Conservation (phyloP, 495 filamentous ascomycete genomes). For the Xylaria acuta region DNA sequence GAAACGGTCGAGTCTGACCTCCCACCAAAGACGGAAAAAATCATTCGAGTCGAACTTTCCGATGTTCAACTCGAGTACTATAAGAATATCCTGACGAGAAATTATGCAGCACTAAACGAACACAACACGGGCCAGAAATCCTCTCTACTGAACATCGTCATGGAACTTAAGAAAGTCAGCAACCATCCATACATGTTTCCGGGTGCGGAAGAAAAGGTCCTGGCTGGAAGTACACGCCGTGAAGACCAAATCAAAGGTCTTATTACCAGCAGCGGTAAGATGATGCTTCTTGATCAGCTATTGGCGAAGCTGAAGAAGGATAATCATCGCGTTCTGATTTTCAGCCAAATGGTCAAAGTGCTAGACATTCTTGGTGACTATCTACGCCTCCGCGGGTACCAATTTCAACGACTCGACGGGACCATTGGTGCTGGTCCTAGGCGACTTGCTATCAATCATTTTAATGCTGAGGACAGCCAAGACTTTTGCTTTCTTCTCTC, state of each 20-base stretch:
- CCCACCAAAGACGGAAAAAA: conserved; percentile 96
- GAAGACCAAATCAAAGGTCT: conserved; percentile 89
- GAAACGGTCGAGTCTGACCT: conserved; percentile 95
- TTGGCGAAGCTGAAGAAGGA: conserved; percentile 89
- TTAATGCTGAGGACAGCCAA: conserved; percentile 90
- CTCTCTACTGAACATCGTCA: conserved; percentile 97
- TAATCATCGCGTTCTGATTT: conserved; percentile 94
- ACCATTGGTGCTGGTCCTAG: conserved; percentile 86
- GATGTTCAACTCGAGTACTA: conserved; percentile 98
- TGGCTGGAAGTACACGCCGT: conserved; percentile 74
- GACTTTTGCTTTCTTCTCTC: conserved; percentile 98
- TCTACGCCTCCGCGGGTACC: conserved; percentile 83
- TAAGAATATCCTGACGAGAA: conserved; percentile 96
- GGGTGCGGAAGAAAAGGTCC: conserved; percentile 84
- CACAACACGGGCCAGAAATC: conserved; percentile 88
- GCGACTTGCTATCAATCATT: conserved; percentile 94
- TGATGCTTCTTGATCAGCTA: conserved; percentile 96
- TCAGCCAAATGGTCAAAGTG: conserved; percentile 99
- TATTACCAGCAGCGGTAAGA: conserved; percentile 96
- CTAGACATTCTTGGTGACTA: conserved; percentile 95
- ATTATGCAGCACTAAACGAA: conserved; percentile 92
- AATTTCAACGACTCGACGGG: conserved; percentile 92
- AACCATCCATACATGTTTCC: conserved; percentile 99
- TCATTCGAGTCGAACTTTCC: conserved; percentile 94
- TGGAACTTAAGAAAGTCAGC: conserved; percentile 99